Percentiles rank a stretch among this genome's conserved stretches.
phyloP scores from a whole-genome alignment of 768 basidiomycete genomes.

The Amanita phalloides region DNA sequence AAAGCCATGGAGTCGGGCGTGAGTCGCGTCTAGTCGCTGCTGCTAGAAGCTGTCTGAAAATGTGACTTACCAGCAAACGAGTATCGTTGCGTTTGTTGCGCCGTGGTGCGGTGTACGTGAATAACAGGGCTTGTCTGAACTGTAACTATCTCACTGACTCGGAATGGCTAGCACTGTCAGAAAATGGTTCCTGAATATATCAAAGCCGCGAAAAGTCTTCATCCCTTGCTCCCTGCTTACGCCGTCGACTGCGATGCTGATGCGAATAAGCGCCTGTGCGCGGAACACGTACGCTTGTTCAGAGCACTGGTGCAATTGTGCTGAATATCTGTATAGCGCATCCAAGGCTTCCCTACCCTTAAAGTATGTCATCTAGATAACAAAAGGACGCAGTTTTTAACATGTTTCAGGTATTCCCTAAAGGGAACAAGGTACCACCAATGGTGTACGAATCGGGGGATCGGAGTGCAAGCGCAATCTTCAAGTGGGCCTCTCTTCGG shows the following conservation, averaged over 20 bases:
- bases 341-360: constrained; percentile 90
- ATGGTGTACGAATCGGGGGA: constrained; percentile 59
- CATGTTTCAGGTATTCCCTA: constrained; percentile 54
- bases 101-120: constrained; percentile 81
- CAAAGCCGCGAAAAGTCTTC: constrained; percentile 68
- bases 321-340: constrained; percentile 28
- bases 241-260: constrained; percentile 89
- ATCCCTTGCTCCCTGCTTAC: constrained; percentile 79
- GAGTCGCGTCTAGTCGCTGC: constrained; percentile 16
- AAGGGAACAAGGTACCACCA: constrained; percentile 51
- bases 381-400: too few species aligned
- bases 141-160: background rate
- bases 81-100: constrained; percentile 85
- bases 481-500: constrained; percentile 64
- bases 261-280: constrained; percentile 73
- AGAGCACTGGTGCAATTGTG: background rate
- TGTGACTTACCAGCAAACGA: constrained; percentile 41
- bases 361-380: constrained; percentile 37
- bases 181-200: constrained; percentile 76
- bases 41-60: background rate
- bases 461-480: constrained; percentile 61
- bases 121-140: background rate
- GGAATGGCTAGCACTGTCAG: constrained; percentile 61
- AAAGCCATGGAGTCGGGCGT: constrained; percentile 70
- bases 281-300: constrained; percentile 45